Percentiles rank a stretch among this genome's conserved stretches.
phyloP scores from a whole-genome alignment of 352 stramenopile genomes.

The Phytophthora cajani region DNA sequence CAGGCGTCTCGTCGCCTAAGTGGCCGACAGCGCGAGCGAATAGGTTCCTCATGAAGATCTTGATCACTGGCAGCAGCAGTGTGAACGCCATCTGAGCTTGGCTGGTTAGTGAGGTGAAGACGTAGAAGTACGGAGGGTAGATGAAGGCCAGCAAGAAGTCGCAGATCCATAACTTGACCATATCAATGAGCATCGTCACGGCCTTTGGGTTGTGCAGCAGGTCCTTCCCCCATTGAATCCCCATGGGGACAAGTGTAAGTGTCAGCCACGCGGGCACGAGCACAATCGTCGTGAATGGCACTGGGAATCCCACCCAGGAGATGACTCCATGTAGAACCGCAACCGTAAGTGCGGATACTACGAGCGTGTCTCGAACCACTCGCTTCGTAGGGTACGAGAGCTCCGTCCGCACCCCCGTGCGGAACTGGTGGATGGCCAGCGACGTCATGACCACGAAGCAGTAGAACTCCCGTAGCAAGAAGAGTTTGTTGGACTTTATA shows the following conservation, averaged over 20 bases:
- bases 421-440: background rate
- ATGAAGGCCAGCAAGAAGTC: background rate
- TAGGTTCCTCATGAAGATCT: constrained; percentile 1
- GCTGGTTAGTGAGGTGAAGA: background rate
- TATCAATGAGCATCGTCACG: background rate
- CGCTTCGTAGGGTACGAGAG: background rate
- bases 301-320: constrained; percentile 5
- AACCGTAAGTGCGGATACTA: constrained; percentile 5
- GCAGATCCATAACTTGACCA: background rate
- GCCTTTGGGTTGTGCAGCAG: background rate
- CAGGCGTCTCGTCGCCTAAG: background rate
- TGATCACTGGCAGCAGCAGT: background rate
- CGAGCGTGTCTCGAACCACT: background rate
- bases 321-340: background rate
- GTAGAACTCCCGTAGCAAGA: constrained; percentile 1
- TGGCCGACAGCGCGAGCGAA: background rate
- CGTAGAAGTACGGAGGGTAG: background rate
- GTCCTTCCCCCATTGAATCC: background rate
- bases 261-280: constrained; percentile 5
- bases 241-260: background rate
- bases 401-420: background rate
- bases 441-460: background rate
- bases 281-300: constrained; percentile 15
- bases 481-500: background rate
- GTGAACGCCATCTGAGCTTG: background rate